phyloP scores from a whole-genome alignment of 164 flowering plant species.

The Magnolia changhungtana region DNA sequence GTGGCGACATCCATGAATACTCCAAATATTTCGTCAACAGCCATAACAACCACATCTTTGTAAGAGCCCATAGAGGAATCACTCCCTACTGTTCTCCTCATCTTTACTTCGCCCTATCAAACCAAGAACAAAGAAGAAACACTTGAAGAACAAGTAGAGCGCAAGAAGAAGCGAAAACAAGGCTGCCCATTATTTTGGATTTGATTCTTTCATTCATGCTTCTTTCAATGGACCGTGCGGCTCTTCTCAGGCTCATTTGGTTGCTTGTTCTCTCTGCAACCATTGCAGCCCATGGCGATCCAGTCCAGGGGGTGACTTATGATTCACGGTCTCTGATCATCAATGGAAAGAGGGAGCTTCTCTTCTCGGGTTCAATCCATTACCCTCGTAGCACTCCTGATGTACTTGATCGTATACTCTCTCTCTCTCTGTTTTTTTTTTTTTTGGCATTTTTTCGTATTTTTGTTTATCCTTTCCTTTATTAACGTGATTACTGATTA shows the following conservation, averaged over 20 bases:
- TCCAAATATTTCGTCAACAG: no score
- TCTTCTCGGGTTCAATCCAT: constrained; percentile 24
- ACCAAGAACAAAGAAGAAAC: no score
- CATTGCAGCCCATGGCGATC: not conserved
- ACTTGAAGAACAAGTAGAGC: no score
- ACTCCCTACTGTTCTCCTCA: no score
- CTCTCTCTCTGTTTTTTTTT: no score
- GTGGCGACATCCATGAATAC: no score
- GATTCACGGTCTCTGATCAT: constrained; percentile 18
- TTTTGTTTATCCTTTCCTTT: not conserved
- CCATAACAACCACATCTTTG: no score
- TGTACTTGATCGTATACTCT: not conserved
- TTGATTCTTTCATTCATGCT: no score
- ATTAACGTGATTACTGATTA: not conserved
- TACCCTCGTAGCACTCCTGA: constrained; percentile 20
- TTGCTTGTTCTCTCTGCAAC: constrained; percentile 1
- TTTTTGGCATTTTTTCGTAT: not conserved
- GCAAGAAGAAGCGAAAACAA: no score
- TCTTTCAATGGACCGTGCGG: not conserved
- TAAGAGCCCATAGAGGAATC: no score
- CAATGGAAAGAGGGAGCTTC: constrained; percentile 18
- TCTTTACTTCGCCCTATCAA: no score
- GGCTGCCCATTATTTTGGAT: no score
- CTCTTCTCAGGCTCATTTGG: not conserved
- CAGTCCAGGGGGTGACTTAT: constrained; percentile 9